Conservation (phyloP, 106 monocot genomes). For the Apostasia ramifera region DNA sequence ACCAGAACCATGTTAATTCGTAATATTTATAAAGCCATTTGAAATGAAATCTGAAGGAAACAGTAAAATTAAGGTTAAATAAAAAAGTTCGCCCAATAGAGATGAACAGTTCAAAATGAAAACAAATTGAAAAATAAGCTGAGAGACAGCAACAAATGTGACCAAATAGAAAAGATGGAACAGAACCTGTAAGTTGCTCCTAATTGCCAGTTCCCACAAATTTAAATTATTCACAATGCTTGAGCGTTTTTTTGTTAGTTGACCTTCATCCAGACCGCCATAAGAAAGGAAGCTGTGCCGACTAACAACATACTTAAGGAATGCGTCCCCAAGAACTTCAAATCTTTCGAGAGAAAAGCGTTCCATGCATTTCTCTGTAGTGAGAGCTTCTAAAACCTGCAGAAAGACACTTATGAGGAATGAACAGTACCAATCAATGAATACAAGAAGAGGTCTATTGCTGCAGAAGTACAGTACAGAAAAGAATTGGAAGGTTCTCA, state of each 20-base stretch:
- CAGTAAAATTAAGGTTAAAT: not conserved
- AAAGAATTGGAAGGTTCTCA: constrained; percentile 21
- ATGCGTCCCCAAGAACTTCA: constrained; percentile 96
- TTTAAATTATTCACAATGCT: constrained; percentile 70
- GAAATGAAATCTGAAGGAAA: not conserved
- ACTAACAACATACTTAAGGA: constrained; percentile 81
- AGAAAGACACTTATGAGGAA: not conserved
- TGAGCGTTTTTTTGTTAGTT: constrained; percentile 70
- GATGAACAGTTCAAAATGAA: not conserved
- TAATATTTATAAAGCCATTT: not conserved
- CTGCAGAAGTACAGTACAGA: not conserved
- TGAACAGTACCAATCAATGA: not conserved
- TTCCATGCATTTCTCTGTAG: constrained; percentile 88
- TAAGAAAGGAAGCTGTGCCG: constrained; percentile 73
- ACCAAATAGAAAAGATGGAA: not conserved
- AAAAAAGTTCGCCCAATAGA: not conserved
- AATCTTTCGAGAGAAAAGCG: constrained; percentile 87
- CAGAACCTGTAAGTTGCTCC: constrained; percentile 72
- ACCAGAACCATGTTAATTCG: too few relatives aligned
- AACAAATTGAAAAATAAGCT: not conserved
- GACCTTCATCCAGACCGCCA: constrained; percentile 87
- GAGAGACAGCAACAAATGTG: not conserved
- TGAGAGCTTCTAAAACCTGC: constrained; percentile 90
- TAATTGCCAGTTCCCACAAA: constrained; percentile 67
- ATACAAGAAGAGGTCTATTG: too few relatives aligned